phyloP scores from a whole-genome alignment of 192 early-diverging fungal genomes.

The Rhizophagus sp. region DNA sequence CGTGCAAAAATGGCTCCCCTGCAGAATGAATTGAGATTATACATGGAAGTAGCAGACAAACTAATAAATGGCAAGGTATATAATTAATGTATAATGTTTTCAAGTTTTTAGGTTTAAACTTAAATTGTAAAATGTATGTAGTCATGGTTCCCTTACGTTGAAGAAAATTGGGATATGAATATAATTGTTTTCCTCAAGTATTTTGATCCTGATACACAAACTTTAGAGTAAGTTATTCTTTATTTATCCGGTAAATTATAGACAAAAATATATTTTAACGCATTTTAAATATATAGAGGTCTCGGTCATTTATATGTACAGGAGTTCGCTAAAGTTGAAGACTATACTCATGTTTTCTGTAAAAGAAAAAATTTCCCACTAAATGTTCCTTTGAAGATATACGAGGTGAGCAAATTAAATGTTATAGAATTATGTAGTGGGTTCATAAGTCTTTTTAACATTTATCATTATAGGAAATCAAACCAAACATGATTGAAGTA shows the following conservation, averaged over 20 bases:
- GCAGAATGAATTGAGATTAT: conserved; percentile 39
- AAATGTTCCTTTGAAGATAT: conserved; percentile 62
- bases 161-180: conserved; percentile 37
- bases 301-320: conserved; percentile 56
- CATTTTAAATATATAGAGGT: conserved; percentile 41
- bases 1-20: conserved; percentile 38
- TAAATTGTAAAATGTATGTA: background rate
- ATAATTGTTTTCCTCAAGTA: conserved; percentile 81
- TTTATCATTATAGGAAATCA: conserved; percentile 74
- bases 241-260: background rate
- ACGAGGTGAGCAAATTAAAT: conserved; percentile 48
- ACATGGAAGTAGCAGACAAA: conserved; percentile 41
- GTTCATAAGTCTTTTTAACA: too few species aligned
- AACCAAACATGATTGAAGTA: conserved; percentile 87
- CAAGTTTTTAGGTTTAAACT: background rate
- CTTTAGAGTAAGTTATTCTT: conserved; percentile 58
- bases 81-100: conserved; percentile 7
- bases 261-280: too few species aligned
- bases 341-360: conserved; percentile 59
- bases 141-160: conserved; percentile 2
- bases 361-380: conserved; percentile 56
- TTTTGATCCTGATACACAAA: conserved; percentile 66
- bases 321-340: conserved; percentile 54
- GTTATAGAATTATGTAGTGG: too few species aligned
- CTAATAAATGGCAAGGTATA: conserved; percentile 34